A percentile compares a stretch with the other conserved stretches of the same genome.
Evolutionary conservation across 2,329 filamentous ascomycete genomes (phyloP).

Genomic region (Paraphaeosphaeria minitans): DNA sequence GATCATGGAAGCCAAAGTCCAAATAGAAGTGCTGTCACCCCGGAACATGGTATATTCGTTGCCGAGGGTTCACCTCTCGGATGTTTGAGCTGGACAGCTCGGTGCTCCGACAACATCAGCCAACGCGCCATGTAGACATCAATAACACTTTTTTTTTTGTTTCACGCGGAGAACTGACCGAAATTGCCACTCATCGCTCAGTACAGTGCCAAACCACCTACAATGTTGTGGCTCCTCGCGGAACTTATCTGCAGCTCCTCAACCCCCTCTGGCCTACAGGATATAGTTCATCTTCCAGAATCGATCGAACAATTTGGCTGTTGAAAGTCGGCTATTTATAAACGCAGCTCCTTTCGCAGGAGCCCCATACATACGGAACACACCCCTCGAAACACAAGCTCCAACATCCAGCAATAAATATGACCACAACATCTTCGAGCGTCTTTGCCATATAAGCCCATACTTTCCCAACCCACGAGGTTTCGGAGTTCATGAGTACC

Average conservation of each 20-base stretch:
- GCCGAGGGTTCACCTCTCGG: neutral
- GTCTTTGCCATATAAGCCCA: conserved; percentile 71
- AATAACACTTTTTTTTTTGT: neutral
- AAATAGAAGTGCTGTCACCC: neutral
- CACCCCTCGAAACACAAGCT: conserved; percentile 72
- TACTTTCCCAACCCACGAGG: conserved; percentile 71
- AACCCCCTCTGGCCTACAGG: conserved; percentile 3
- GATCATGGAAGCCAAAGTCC: neutral
- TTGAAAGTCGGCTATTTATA: conserved; percentile 43
- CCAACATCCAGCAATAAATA: conserved; percentile 65
- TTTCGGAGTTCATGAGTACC: conserved; percentile 75
- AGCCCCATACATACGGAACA: conserved; percentile 69
- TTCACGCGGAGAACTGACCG: neutral
- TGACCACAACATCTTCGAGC: conserved; percentile 70
- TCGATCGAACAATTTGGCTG: neutral
- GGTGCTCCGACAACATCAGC: neutral
- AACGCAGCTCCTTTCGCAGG: conserved; percentile 66
- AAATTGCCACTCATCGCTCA: neutral
- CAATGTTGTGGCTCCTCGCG: conserved; percentile 14
- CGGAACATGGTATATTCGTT: neutral
- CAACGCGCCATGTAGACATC: neutral
- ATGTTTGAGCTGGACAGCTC: neutral
- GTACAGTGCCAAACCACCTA: too few relatives aligned
- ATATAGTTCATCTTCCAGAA: conserved; percentile 6
- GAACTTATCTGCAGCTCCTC: conserved; percentile 11